Evolutionary conservation across 495 filamentous ascomycete species (phyloP).

Genomic region (Tuber umbilicatum): DNA sequence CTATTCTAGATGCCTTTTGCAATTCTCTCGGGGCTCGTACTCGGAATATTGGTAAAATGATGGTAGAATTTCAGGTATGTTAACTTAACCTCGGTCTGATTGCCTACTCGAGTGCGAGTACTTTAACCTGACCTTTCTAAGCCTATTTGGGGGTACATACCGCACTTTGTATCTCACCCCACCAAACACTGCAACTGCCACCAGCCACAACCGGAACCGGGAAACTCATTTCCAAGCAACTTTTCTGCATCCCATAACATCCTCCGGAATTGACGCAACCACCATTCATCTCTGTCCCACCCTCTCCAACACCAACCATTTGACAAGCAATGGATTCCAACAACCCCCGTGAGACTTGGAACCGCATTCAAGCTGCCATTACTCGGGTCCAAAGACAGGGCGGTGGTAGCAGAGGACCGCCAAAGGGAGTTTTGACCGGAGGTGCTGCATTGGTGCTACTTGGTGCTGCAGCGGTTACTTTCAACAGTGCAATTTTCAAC

Average conservation of each 20-base stretch:
- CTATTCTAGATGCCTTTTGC: not conserved
- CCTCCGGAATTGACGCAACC: not conserved
- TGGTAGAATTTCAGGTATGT: not conserved
- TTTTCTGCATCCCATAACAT: not conserved
- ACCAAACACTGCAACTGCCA: not conserved
- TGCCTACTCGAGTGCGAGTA: not conserved
- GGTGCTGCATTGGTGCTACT: constrained; percentile 55
- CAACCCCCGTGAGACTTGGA: constrained; percentile 59
- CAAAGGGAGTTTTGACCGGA: constrained; percentile 48
- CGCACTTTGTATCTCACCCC: not conserved
- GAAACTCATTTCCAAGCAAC: not conserved
- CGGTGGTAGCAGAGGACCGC: constrained; percentile 44
- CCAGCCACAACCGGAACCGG: not conserved
- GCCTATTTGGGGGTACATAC: not conserved
- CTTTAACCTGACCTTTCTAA: not conserved
- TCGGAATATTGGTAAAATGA: not conserved
- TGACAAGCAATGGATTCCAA: constrained; percentile 38
- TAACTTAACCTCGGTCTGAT: not conserved
- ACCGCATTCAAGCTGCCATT: constrained; percentile 57
- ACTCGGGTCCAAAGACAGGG: constrained; percentile 49
- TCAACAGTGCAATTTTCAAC: constrained; percentile 93
- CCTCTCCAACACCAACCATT: not conserved
- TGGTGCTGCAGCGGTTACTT: constrained; percentile 56
- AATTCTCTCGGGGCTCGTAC: not conserved
- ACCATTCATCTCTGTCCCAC: not conserved